phyloP scores from a whole-genome alignment of 2,329 filamentous ascomycete genomes.

The Chrysosporium keratinophilum region DNA sequence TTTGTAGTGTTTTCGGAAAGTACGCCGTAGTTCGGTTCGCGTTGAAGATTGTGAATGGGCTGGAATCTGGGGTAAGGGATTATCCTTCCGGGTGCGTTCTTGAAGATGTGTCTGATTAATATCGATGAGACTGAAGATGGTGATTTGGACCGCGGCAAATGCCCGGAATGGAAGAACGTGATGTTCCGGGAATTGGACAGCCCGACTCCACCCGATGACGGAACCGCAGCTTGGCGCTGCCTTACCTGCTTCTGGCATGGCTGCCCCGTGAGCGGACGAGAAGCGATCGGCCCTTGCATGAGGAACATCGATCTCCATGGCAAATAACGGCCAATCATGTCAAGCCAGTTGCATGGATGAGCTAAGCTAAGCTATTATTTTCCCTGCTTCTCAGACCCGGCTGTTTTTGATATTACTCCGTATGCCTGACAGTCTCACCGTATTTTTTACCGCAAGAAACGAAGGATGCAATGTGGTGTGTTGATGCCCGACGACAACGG shows the following conservation, averaged over 20 bases:
- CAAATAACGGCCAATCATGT: slow-evolving; percentile 3
- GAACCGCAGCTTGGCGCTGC: not conserved
- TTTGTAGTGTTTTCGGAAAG: not conserved
- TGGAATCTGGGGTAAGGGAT: no score
- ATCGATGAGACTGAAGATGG: no score
- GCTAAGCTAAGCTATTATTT: slow-evolving; percentile 4
- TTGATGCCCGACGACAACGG: slow-evolving; percentile 2
- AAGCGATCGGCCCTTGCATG: slow-evolving; percentile 9
- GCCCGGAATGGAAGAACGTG: not conserved
- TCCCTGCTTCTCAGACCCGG: not conserved
- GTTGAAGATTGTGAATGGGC: no score
- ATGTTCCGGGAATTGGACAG: not conserved
- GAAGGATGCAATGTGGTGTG: not conserved
- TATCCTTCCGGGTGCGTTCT: no score
- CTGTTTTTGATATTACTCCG: not conserved
- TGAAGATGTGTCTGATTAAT: no score
- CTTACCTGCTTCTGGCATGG: not conserved
- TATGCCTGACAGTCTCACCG: not conserved
- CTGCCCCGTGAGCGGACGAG: not conserved
- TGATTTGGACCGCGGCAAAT: no score
- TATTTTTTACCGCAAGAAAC: not conserved
- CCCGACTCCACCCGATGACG: slow-evolving; percentile 12
- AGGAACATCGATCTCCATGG: slow-evolving; percentile 2
- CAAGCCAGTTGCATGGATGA: not conserved
- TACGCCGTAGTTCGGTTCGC: no score